These are phyloP conservation scores for Colletotrichum sp. DNA, from an alignment of 2,329 filamentous ascomycete genomes.

Conservation along the genomic window DNA sequence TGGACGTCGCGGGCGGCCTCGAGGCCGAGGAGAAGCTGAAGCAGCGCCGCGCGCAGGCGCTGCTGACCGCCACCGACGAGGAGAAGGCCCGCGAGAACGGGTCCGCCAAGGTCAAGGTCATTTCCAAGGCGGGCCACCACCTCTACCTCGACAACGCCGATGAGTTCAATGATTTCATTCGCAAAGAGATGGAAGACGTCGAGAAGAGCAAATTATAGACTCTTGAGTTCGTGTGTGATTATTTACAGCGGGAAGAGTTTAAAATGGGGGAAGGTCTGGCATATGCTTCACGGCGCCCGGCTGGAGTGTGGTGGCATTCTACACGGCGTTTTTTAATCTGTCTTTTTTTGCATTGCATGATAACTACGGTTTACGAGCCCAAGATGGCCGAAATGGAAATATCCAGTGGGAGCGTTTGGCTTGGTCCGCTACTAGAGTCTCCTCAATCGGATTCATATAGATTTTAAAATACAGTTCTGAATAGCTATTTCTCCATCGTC, in stretches of 20 bases:
- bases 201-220: conserved; percentile 10
- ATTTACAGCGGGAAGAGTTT: neutral
- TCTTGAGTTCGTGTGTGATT: neutral
- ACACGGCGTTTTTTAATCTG: neutral
- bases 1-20: conserved; percentile 88
- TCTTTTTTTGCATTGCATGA: conserved; percentile 11
- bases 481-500: neutral
- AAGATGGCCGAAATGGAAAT: conserved; percentile 11
- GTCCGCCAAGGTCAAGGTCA: conserved; percentile 80
- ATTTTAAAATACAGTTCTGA: neutral
- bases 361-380: conserved; percentile 15
- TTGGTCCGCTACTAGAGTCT: conserved; percentile 3
- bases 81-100: conserved; percentile 78
- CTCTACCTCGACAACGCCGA: conserved; percentile 65
- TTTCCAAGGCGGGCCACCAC: conserved; percentile 66
- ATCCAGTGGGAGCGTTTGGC: conserved; percentile 20
- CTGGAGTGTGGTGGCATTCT: neutral
- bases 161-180: conserved; percentile 60
- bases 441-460: neutral
- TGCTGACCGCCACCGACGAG: conserved; percentile 68
- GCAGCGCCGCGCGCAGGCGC: conserved; percentile 63
- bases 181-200: conserved; percentile 60
- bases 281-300: neutral
- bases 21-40: conserved; percentile 82
- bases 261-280: neutral